Conservation (phyloP, 2,329 filamentous ascomycete genomes). For the Pestalotiopsis sp. region DNA sequence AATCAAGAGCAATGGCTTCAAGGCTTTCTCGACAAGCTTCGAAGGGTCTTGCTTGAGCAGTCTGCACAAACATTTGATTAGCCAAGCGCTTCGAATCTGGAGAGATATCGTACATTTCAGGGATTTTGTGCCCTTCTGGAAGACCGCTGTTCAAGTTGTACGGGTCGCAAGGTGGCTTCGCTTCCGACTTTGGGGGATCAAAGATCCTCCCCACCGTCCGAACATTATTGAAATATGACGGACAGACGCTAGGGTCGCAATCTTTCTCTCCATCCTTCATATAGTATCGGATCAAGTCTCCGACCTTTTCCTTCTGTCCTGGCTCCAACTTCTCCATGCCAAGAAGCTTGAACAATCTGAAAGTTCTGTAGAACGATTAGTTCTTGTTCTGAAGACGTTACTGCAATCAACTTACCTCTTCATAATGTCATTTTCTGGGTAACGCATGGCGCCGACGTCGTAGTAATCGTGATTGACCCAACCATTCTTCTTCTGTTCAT, state of each 20-base stretch:
- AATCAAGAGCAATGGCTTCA: background rate
- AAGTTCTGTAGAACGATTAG: conserved; percentile 13
- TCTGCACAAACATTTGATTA: background rate
- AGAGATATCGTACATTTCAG: background rate
- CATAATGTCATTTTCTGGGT: conserved; percentile 23
- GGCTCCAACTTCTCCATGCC: background rate
- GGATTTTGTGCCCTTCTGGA: background rate
- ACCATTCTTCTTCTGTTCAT: background rate
- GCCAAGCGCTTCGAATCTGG: background rate
- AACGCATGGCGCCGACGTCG: conserved; percentile 26
- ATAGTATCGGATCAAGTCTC: conserved; percentile 7
- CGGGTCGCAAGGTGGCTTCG: background rate
- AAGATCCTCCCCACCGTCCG: background rate
- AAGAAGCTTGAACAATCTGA: background rate
- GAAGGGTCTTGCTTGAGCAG: background rate
- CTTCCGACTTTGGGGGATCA: background rate
- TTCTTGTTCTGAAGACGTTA: background rate
- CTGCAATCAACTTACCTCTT: background rate
- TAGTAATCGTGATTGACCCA: conserved; percentile 22
- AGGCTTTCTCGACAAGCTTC: background rate
- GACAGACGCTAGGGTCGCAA: background rate
- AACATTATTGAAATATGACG: background rate
- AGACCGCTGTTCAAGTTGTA: background rate
- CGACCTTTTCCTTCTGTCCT: background rate
- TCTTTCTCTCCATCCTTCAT: background rate